These are phyloP conservation scores for Diphasiastrum complanatum DNA, from an alignment of 83 land plant species.

Conservation along the genomic window DNA sequence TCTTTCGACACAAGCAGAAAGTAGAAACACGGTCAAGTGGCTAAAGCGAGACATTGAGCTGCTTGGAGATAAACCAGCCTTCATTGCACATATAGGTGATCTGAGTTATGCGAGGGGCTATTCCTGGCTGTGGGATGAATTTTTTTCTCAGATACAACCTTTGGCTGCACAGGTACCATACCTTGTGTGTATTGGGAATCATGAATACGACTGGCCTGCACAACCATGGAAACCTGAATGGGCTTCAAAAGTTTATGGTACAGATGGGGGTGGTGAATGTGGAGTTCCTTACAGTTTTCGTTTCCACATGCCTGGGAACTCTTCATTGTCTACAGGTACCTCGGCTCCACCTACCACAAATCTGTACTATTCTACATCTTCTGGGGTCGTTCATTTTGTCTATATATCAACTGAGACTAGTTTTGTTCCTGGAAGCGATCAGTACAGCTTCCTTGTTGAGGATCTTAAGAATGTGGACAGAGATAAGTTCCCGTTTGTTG, in stretches of 20 bases:
- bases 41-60: constrained; percentile 70
- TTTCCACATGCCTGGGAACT: constrained; percentile 88
- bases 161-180: constrained; percentile 64
- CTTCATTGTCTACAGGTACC: constrained; percentile 60
- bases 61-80: constrained; percentile 58
- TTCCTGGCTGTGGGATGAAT: constrained; percentile 84
- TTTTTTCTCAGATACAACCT: constrained; percentile 70
- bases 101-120: constrained; percentile 90
- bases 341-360: constrained; percentile 57
- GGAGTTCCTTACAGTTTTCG: constrained; percentile 86
- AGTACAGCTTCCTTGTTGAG: constrained; percentile 52
- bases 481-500: constrained; percentile 67
- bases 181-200: constrained; percentile 93
- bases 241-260: constrained; percentile 44
- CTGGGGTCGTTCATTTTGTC: constrained; percentile 74
- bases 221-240: constrained; percentile 89
- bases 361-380: constrained; percentile 63
- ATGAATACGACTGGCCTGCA: constrained; percentile 84
- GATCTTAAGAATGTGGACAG: constrained; percentile 67
- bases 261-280: constrained; percentile 92
- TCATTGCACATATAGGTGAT: constrained; percentile 87
- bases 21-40: constrained; percentile 64
- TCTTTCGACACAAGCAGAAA: constrained; percentile 61
- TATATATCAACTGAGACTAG: constrained; percentile 85
- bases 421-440: constrained; percentile 68